These are phyloP conservation scores for Epichloe sibirici DNA, from an alignment of 2,329 filamentous ascomycete species.

Conservation along the genomic window DNA sequence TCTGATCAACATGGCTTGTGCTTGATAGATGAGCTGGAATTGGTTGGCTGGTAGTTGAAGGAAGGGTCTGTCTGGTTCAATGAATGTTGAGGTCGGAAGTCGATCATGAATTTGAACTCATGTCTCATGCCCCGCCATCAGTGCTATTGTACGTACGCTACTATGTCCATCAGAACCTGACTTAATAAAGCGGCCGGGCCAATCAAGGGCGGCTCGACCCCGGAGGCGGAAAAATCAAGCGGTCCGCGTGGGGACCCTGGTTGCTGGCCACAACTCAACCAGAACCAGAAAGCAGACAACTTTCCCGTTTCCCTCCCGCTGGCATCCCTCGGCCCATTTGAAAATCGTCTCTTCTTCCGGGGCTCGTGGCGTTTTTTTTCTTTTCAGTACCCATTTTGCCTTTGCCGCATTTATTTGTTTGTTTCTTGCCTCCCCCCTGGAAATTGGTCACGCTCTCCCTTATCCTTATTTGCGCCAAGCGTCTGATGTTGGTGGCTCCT, in stretches of 20 bases:
- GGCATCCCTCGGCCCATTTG: conserved; percentile 2
- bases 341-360: not conserved
- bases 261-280: not conserved
- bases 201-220: not conserved
- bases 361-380: not conserved
- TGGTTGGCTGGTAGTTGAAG: not conserved
- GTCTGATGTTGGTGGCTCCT: conserved; percentile 2
- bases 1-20: conserved; percentile 34
- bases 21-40: not conserved
- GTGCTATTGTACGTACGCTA: too few species aligned
- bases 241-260: not conserved
- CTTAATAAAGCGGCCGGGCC: not conserved
- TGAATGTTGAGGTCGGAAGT: too few species aligned
- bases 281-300: too few species aligned
- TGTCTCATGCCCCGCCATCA: not conserved
- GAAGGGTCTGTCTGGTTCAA: too few species aligned
- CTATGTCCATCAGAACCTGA: too few species aligned
- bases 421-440: too few species aligned
- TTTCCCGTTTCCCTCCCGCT: not conserved
- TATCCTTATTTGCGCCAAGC: not conserved
- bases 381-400: not conserved
- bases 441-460: too few species aligned
- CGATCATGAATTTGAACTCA: too few species aligned
- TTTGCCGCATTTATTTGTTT: not conserved
- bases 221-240: conserved; percentile 5